Evolutionary conservation across 1,139 yeast species (phyloP).

Genomic region (Taphrina sp.): DNA sequence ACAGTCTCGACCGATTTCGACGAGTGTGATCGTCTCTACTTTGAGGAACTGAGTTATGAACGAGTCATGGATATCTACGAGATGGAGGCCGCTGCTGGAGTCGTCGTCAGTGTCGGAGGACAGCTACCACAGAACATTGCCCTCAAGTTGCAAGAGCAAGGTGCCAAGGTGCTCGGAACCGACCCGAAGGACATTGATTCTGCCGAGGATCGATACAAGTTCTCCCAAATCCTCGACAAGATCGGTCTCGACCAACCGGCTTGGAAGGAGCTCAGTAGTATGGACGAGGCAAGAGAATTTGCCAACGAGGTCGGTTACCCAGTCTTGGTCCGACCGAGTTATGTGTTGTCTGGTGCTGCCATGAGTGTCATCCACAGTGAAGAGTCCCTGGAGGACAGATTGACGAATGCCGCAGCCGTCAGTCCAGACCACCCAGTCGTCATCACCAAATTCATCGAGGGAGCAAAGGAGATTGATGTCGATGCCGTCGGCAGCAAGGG

Average conservation of each 20-base stretch:
- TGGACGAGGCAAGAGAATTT: conserved; percentile 79
- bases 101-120: conserved; percentile 95
- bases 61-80: conserved; percentile 97
- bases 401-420: conserved; percentile 84
- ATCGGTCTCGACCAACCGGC: conserved; percentile 94
- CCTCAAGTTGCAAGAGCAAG: conserved; percentile 71
- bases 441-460: conserved; percentile 89
- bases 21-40: conserved; percentile 94
- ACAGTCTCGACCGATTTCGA: conserved; percentile 98
- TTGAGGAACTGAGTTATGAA: conserved; percentile 91
- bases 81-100: conserved; percentile 82
- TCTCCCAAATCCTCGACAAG: conserved; percentile 88
- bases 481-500: conserved; percentile 95
- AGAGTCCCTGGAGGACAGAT: conserved; percentile 73
- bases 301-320: conserved; percentile 90
- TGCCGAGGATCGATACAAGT: conserved; percentile 98
- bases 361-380: conserved; percentile 86
- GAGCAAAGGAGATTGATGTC: conserved; percentile 94
- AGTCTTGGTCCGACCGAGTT: conserved; percentile 95
- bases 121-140: conserved; percentile 98
- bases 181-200: conserved; percentile 91
- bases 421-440: conserved; percentile 97
- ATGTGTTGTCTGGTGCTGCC: conserved; percentile 97
- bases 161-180: conserved; percentile 89
- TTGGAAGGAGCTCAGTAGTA: conserved; percentile 91